phyloP scores from a whole-genome alignment of 768 basidiomycete species.

The Termitomyces sp. region DNA sequence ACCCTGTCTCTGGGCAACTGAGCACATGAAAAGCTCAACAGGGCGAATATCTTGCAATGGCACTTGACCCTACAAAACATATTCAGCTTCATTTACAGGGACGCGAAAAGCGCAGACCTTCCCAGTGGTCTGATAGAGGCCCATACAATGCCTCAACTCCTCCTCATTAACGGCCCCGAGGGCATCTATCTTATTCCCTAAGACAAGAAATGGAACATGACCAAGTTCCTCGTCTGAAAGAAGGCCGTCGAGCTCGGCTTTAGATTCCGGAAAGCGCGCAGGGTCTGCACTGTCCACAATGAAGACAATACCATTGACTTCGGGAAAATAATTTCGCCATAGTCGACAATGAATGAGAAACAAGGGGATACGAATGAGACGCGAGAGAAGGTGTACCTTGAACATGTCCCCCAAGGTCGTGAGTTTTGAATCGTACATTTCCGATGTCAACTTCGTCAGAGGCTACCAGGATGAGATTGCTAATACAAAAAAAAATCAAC shows the following conservation, averaged over 20 bases:
- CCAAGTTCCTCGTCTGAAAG: slow-evolving; percentile 91
- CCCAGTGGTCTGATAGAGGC: slow-evolving; percentile 98
- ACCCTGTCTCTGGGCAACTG: slow-evolving; percentile 96
- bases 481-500: slow-evolving; percentile 5
- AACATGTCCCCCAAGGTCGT: slow-evolving; percentile 96
- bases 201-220: slow-evolving; percentile 96
- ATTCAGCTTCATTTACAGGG: not conserved
- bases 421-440: slow-evolving; percentile 97
- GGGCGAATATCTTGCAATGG: slow-evolving; percentile 95
- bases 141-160: slow-evolving; percentile 90
- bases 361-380: not conserved
- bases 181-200: slow-evolving; percentile 99
- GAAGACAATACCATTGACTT: slow-evolving; percentile 98
- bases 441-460: slow-evolving; percentile 99
- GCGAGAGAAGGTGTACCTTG: slow-evolving; percentile 52
- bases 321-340: slow-evolving; percentile 99
- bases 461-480: slow-evolving; percentile 42
- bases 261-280: slow-evolving; percentile 93
- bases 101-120: slow-evolving; percentile 56
- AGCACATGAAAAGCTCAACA: slow-evolving; percentile 99
- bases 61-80: slow-evolving; percentile 74
- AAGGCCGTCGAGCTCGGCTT: slow-evolving; percentile 94
- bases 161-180: slow-evolving; percentile 95
- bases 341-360: slow-evolving; percentile 45
- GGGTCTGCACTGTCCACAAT: slow-evolving; percentile 95